A percentile compares a stretch with the other conserved stretches of the same genome.
Evolutionary conservation across 352 stramenopile genomes (phyloP).

Genomic region (Phytophthora meadii): DNA sequence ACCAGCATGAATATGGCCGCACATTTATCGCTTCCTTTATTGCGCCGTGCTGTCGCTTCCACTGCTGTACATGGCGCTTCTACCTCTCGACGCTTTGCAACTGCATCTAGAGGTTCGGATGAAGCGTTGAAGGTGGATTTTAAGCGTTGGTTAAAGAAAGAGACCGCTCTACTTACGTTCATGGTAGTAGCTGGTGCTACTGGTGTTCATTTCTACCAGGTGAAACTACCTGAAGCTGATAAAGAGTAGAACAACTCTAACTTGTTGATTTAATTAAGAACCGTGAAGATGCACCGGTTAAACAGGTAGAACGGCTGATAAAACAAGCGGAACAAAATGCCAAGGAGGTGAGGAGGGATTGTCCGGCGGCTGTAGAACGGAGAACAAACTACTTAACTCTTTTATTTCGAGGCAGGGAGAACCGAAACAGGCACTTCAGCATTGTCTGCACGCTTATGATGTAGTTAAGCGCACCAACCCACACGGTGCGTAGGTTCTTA

Average conservation of each 20-base stretch:
- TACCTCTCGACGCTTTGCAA: slow-evolving; percentile 23
- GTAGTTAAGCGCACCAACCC: slow-evolving; percentile 71
- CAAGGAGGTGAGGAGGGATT: slow-evolving; percentile 40
- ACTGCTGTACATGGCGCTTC: neutral
- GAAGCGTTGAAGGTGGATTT: slow-evolving; percentile 74
- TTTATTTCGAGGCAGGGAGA: slow-evolving; percentile 35
- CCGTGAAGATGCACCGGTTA: slow-evolving; percentile 60
- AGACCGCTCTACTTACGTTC: slow-evolving; percentile 51
- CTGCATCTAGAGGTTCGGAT: slow-evolving; percentile 31
- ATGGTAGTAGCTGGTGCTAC: slow-evolving; percentile 55
- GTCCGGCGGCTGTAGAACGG: neutral
- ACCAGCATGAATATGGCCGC: slow-evolving; percentile 11
- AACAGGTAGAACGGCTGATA: slow-evolving; percentile 60
- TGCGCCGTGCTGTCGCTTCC: slow-evolving; percentile 11
- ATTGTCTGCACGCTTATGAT: slow-evolving; percentile 73
- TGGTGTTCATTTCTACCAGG: slow-evolving; percentile 76
- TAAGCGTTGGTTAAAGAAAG: slow-evolving; percentile 59
- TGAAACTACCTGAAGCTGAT: slow-evolving; percentile 15
- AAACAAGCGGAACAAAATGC: slow-evolving; percentile 58
- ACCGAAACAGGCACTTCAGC: slow-evolving; percentile 59
- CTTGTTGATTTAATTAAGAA: slow-evolving; percentile 43
- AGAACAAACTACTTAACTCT: too few relatives aligned
- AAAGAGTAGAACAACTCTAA: neutral
- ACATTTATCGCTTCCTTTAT: slow-evolving; percentile 25
- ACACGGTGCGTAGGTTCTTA: slow-evolving; percentile 45